Base-by-base conservation (phyloP, 441 rosid species). In the Aleurites moluccanus region DNA sequence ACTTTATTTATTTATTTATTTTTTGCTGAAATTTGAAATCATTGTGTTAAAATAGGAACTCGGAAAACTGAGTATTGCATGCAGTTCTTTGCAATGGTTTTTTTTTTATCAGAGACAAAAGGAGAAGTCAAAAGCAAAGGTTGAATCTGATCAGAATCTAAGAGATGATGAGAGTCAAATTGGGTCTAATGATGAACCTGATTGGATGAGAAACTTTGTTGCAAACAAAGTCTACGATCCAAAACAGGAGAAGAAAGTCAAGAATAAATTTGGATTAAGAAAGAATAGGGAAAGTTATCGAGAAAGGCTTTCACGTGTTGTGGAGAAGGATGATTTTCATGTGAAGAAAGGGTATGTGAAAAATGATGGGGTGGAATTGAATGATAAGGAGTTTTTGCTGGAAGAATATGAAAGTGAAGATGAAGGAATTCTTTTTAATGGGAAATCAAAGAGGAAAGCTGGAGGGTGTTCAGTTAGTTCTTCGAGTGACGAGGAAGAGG, bases 371-470 rank as follows among this genome's bases (percentile, higher is more conserved):
- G 75, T 60, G 40, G 94, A 82, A 25, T 73, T 79, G 59, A 73
- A 55, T 69, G 97, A 90, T 52, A 79, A 83, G 13, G 94, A 88
- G 10, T 94, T 94, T 80, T 64, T 91, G 87, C 80, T 92, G 86
- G 97, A 92, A 67, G 96, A 90, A 5, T 91, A 92, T 80, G 86
- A 90, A 75, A 91, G 98, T 79, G 88, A 89, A 81, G 96, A 87
- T 62, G 97, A 88, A 56, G 86, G 81, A 35, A 80, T 69, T 68
- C 33, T 47, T 30, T 84, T 79, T 16, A 77, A 65, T 74, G 75
- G 70, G 28, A 83, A 77, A 66, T 77, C 84, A 8, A 94, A 90
- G 84, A 87, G 97, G 85, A 92, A 90, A 79, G 83, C 78, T n/a
- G 59, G 75, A 10, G 85, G 85, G 60, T 80, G 59, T 60, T 80